Percentiles rank a stretch among this genome's conserved stretches.
Evolutionary conservation across 129 eudicot genomes (phyloP).

Genomic region (Smallanthus sonchifolius): DNA sequence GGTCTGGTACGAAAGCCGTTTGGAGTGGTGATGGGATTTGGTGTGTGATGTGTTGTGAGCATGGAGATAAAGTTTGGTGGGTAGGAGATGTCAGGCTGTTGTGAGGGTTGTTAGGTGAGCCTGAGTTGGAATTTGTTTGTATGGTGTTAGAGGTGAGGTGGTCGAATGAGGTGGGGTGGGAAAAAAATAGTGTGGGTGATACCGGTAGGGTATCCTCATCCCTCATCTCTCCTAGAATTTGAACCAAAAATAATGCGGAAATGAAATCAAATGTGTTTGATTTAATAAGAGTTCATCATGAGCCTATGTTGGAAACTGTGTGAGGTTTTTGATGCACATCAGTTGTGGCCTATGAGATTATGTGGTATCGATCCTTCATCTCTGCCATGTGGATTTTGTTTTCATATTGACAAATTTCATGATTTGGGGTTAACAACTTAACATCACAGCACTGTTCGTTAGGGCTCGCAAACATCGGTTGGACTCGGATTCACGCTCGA

Average conservation of each 20-base stretch:
- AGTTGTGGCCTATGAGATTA: slow-evolving; percentile 16
- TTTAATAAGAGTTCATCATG: slow-evolving; percentile 16
- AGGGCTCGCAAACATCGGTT: not conserved
- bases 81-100: too few relatives aligned
- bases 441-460: slow-evolving; percentile 6
- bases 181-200: slow-evolving; percentile 59
- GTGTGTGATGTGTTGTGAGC: too few relatives aligned
- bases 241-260: not conserved
- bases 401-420: slow-evolving; percentile 15
- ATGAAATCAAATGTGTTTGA: slow-evolving; percentile 10
- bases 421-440: slow-evolving; percentile 11
- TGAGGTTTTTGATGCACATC: slow-evolving; percentile 29
- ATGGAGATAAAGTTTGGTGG: too few relatives aligned
- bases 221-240: slow-evolving; percentile 39
- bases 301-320: slow-evolving; percentile 7
- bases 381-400: slow-evolving; percentile 20
- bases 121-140: too few relatives aligned
- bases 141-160: too few relatives aligned
- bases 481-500: not conserved
- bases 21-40: too few relatives aligned
- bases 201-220: slow-evolving; percentile 79
- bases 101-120: too few relatives aligned
- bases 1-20: too few relatives aligned
- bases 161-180: too few relatives aligned
- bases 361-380: slow-evolving; percentile 21